Evolutionary conservation across 345 rosid species (phyloP).

Genomic region (Clarkia xantiana): DNA sequence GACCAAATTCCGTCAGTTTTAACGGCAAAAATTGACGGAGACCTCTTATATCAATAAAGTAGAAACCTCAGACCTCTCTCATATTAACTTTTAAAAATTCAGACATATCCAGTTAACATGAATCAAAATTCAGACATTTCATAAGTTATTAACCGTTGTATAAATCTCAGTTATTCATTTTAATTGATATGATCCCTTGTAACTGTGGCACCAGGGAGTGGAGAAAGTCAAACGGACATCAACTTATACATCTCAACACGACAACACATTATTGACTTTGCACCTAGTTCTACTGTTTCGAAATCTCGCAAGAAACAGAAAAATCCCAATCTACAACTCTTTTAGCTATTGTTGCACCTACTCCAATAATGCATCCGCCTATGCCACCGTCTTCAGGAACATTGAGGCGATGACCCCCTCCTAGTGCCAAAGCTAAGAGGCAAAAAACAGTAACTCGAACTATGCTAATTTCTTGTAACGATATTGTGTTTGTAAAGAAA

Average conservation of each 20-base stretch:
- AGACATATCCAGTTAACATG: no score
- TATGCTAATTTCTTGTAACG: neutral
- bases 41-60: no score
- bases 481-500: neutral
- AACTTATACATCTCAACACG: constrained; percentile 40
- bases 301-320: constrained; percentile 92
- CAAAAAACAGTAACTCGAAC: constrained; percentile 76
- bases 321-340: constrained; percentile 75
- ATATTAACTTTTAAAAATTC: no score
- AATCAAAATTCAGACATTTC: no score
- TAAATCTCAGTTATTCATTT: constrained; percentile 10
- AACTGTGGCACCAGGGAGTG: constrained; percentile 59
- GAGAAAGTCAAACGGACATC: constrained; percentile 66
- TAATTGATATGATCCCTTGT: neutral
- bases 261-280: constrained; percentile 54
- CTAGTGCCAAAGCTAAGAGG: constrained; percentile 67
- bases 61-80: no score
- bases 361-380: constrained; percentile 67
- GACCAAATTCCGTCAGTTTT: no score
- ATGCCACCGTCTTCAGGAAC: no score
- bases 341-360: constrained; percentile 64
- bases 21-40: no score
- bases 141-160: no score
- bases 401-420: constrained; percentile 64
- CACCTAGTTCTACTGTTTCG: constrained; percentile 76